Evolutionary conservation across 2,329 filamentous ascomycete genomes (phyloP), one percentile per base, ranked within the genome.

Genomic region (Sclerotinia trifoliorum): DNA sequence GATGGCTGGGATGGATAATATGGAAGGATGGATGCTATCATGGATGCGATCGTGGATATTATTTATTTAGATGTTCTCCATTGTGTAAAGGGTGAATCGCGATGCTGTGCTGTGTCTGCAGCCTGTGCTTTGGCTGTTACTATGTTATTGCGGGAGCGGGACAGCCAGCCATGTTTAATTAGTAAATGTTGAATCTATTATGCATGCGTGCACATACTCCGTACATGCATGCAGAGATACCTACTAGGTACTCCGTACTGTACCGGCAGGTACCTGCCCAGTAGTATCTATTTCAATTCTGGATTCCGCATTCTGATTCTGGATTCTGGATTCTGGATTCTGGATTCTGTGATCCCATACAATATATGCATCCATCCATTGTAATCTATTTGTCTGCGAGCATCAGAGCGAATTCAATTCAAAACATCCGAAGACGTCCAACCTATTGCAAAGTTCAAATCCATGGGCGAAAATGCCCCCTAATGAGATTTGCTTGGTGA

Each of bases 161-260:
- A 48, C 42, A 55, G 24, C 19, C 42, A 55, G 24, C 19, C 19
- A 56, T 48, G 24, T 48, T 46, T 29, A 44, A 32, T 29, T 44
- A n/a, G 24, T 13, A 58, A 48, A 61, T 61, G 57, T 15, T 32
- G 57, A 48, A 61, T 19, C 26, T n/a, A 46, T 61, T 48, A 49
- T 35, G 24, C 42, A 61, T n/a, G 19, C 26, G 29, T 10, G 21
- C 19, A 35, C 35, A 35, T 35, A 35, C 35, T 35, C 35, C 35
- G 8, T 35, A 35, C 35, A 35, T 54, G 26, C 13, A 29, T 32
- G 15, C 49, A 26, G 48, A 49, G n/a, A 51, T 11, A 26, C 21
- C 11, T 39, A 39, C 44, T 46, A 44, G 44, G 44, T 46, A 46
- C 35, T 32, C 2, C 29, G 29, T 32, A 3, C 32, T 32, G 32